Evolutionary conservation across 1,139 yeast species (phyloP).

Genomic region (Suhomyces wounanorum): DNA sequence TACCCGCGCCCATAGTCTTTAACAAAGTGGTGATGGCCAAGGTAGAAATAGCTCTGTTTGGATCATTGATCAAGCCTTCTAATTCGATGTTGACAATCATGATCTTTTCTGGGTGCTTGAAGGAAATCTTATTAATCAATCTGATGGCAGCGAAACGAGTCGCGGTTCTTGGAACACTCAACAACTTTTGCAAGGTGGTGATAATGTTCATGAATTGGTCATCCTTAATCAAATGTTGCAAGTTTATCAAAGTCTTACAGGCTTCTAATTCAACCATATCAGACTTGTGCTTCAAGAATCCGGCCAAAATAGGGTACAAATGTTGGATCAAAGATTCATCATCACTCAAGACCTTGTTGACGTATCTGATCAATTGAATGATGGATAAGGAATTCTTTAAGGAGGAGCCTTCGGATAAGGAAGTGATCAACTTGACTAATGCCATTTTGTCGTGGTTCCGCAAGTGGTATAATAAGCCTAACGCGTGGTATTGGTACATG

Average conservation of each 20-base stretch:
- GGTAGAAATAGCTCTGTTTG: conserved; percentile 94
- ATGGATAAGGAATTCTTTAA: conserved; percentile 76
- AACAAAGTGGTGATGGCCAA: conserved; percentile 94
- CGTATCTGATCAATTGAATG: conserved; percentile 82
- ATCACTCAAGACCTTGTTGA: conserved; percentile 65
- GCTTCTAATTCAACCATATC: conserved; percentile 95
- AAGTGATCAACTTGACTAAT: conserved; percentile 83
- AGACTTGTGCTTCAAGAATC: conserved; percentile 76
- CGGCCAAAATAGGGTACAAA: conserved; percentile 65
- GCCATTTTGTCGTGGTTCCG: conserved; percentile 95
- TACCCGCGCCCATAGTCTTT: conserved; percentile 86
- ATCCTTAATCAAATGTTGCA: conserved; percentile 59
- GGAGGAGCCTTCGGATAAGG: conserved; percentile 63
- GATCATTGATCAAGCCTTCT: conserved; percentile 82
- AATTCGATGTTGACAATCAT: conserved; percentile 73
- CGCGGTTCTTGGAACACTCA: conserved; percentile 87
- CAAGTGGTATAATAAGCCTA: conserved; percentile 85
- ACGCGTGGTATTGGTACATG: conserved; percentile 93
- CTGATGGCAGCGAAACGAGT: conserved; percentile 93
- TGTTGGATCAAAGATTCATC: conserved; percentile 57
- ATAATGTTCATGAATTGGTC: conserved; percentile 69
- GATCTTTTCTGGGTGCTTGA: conserved; percentile 77
- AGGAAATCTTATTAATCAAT: conserved; percentile 80
- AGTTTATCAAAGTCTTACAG: conserved; percentile 73
- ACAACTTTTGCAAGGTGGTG: conserved; percentile 68